These are phyloP conservation scores for Linanthus parryae DNA, from an alignment of 148 eudicot species.

Conservation along the genomic window DNA sequence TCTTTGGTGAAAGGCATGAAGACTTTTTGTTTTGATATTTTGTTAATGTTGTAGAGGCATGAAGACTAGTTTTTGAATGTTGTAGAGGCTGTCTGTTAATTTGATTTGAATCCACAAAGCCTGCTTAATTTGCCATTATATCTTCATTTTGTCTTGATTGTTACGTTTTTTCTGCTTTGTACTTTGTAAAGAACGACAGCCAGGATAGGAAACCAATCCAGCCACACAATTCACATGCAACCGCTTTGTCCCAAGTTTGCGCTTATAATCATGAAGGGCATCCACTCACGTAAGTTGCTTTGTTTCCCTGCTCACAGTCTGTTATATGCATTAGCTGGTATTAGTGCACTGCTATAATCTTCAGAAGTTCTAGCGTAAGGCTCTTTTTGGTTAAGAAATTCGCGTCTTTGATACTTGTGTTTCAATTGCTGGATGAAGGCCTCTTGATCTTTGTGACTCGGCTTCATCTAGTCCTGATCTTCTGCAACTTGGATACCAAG, in stretches of 20 bases:
- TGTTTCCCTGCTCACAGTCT: conserved; percentile 2
- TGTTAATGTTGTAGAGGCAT: too few species aligned
- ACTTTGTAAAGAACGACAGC: conserved; percentile 35
- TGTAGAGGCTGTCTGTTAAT: too few species aligned
- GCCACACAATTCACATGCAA: conserved; percentile 66
- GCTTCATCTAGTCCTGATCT: conserved; percentile 56
- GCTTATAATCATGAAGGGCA: conserved; percentile 71
- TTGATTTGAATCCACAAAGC: too few species aligned
- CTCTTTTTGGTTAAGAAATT: neutral
- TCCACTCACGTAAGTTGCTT: conserved; percentile 66
- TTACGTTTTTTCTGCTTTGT: too few species aligned
- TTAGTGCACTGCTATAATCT: neutral
- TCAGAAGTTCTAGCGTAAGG: neutral
- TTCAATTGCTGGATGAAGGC: conserved; percentile 38
- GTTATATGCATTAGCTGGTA: neutral
- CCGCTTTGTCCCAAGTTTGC: conserved; percentile 69
- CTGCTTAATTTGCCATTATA: too few species aligned
- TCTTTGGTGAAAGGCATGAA: too few species aligned
- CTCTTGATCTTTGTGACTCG: conserved; percentile 81
- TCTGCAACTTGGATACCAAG: conserved; percentile 51
- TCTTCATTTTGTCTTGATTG: too few species aligned
- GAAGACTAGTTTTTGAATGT: too few species aligned
- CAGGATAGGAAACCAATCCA: conserved; percentile 54
- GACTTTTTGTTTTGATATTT: too few species aligned
- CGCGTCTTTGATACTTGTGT: neutral